Conservation (phyloP, 331 rosid species). For the Cydonia oblonga region DNA sequence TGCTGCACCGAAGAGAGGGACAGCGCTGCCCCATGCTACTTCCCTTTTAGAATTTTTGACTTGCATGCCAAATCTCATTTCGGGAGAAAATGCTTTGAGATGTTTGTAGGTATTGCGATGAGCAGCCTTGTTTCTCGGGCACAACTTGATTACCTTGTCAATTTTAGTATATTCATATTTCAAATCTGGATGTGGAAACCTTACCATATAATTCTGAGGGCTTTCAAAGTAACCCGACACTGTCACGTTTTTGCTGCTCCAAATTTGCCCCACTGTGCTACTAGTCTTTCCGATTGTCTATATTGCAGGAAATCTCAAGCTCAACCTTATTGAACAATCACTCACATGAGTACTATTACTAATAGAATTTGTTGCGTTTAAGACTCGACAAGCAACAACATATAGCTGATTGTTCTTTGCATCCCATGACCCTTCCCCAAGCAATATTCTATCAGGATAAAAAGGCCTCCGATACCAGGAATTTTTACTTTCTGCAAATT, state of each 20-base stretch:
- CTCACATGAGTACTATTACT: slow-evolving; percentile 10
- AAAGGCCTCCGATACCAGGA: background rate
- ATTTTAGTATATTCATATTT: slow-evolving; percentile 32
- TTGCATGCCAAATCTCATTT: slow-evolving; percentile 38
- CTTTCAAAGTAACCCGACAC: slow-evolving; percentile 22
- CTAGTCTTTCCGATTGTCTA: slow-evolving; percentile 34
- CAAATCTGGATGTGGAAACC: background rate
- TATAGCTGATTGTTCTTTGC: slow-evolving; percentile 16
- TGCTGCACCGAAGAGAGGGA: slow-evolving; percentile 25
- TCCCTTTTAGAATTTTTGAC: background rate
- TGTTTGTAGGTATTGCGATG: background rate
- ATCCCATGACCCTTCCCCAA: slow-evolving; percentile 63
- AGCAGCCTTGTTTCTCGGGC: slow-evolving; percentile 17
- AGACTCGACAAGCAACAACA: slow-evolving; percentile 36
- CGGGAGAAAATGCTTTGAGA: slow-evolving; percentile 17
- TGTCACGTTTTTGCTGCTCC: slow-evolving; percentile 27
- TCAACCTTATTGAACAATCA: slow-evolving; percentile 36
- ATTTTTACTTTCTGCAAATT: background rate
- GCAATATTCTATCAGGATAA: slow-evolving; percentile 22
- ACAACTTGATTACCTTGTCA: slow-evolving; percentile 17
- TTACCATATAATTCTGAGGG: background rate
- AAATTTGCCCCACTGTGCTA: slow-evolving; percentile 32
- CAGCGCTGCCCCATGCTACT: slow-evolving; percentile 7
- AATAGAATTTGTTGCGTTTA: background rate
- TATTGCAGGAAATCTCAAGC: slow-evolving; percentile 23